Conservation (phyloP, 169 alveolate genomes). For the Plasmodium fragile region DNA sequence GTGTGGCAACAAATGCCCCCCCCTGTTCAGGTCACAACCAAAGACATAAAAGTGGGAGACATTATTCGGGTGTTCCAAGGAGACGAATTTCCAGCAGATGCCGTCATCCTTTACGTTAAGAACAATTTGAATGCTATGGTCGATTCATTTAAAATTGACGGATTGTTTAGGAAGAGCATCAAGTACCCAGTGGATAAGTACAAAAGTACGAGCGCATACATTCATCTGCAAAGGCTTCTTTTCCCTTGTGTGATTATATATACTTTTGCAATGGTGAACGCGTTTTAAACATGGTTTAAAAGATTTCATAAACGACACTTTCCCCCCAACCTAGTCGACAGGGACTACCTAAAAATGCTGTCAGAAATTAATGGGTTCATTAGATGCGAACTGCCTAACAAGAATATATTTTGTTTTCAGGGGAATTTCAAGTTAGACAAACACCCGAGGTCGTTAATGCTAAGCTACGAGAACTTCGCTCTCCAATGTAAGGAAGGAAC, state of each 20-base stretch:
- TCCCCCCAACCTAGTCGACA: constrained; percentile 38
- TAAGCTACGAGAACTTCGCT: constrained; percentile 64
- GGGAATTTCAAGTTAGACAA: constrained; percentile 63
- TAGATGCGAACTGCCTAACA: constrained; percentile 75
- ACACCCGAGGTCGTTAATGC: constrained; percentile 65
- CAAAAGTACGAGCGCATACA: constrained; percentile 38
- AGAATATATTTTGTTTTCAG: constrained; percentile 60
- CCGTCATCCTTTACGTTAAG: constrained; percentile 54
- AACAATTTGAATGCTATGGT: constrained; percentile 66
- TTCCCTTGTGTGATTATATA: constrained; percentile 1
- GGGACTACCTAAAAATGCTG: constrained; percentile 68
- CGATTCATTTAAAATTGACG: constrained; percentile 71
- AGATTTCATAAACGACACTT: not conserved
- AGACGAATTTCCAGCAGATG: constrained; percentile 77
- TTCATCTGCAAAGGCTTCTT: not conserved
- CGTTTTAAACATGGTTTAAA: not conserved
- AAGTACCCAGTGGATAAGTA: constrained; percentile 70
- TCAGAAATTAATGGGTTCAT: constrained; percentile 75
- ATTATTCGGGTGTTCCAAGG: constrained; percentile 64
- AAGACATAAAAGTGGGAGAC: constrained; percentile 74
- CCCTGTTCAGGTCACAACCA: constrained; percentile 66
- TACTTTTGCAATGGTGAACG: not conserved
- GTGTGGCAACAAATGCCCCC: not conserved
- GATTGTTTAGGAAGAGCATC: constrained; percentile 46
- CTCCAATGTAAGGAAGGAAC: constrained; percentile 63